phyloP scores from a whole-genome alignment of 768 basidiomycete species.

The Pleurotus tuoliensis region DNA sequence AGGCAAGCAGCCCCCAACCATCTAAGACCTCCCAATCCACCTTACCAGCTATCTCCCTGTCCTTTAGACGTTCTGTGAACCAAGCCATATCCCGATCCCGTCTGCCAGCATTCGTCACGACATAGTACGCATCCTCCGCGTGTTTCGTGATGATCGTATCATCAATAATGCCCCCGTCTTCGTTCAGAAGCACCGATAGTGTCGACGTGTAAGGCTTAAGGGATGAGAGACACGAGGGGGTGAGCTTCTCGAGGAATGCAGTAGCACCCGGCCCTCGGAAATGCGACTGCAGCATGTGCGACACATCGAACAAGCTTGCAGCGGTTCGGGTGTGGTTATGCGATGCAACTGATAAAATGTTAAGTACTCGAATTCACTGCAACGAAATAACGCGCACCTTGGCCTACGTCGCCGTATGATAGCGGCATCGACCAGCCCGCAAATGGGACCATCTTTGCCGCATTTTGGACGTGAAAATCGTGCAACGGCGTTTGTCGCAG shows the following conservation, averaged over 20 bases:
- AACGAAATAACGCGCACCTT: slow-evolving; percentile 44
- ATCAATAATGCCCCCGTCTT: slow-evolving; percentile 91
- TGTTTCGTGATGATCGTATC: slow-evolving; percentile 92
- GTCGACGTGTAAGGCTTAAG: slow-evolving; percentile 77
- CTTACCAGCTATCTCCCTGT: slow-evolving; percentile 47
- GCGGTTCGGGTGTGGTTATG: slow-evolving; percentile 83
- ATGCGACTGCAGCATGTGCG: slow-evolving; percentile 95
- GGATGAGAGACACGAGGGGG: slow-evolving; percentile 73
- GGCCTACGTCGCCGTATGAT: slow-evolving; percentile 75
- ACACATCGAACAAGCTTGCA: slow-evolving; percentile 93
- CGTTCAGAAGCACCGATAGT: slow-evolving; percentile 86
- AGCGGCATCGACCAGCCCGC: slow-evolving; percentile 96
- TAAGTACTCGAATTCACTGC: background rate
- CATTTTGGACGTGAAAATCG: slow-evolving; percentile 81
- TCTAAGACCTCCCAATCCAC: slow-evolving; percentile 83
- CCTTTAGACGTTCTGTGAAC: slow-evolving; percentile 61
- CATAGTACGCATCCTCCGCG: slow-evolving; percentile 75
- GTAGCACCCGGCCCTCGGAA: slow-evolving; percentile 79
- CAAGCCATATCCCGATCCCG: slow-evolving; percentile 78
- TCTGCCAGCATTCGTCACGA: slow-evolving; percentile 94
- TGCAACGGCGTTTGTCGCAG: slow-evolving; percentile 65
- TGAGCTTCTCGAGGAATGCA: slow-evolving; percentile 84
- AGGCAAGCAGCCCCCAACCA: slow-evolving; percentile 82
- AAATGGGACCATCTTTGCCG: slow-evolving; percentile 94
- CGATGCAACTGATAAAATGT: slow-evolving; percentile 60